Conservation (phyloP, 495 filamentous ascomycete species). For the Aspergillus bridgeri region DNA sequence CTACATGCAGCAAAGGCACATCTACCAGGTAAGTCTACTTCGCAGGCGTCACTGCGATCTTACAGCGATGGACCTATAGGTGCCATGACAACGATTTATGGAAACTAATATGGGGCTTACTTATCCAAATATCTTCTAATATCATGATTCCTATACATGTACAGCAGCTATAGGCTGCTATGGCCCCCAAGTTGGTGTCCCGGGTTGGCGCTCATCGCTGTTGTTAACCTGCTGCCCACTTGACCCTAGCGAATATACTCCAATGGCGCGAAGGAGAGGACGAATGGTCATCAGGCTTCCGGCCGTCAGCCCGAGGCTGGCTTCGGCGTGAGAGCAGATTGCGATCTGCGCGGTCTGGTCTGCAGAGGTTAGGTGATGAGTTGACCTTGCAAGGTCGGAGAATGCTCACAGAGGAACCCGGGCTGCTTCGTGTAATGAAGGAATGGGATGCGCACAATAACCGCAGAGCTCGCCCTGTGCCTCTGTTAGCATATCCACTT, state of each 20-base stretch:
- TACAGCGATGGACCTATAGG: too few species aligned
- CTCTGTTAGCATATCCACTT: not conserved
- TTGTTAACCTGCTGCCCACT: not conserved
- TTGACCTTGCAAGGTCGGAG: not conserved
- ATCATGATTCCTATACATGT: too few species aligned
- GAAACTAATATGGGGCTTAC: too few species aligned
- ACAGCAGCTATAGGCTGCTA: too few species aligned
- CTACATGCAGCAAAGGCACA: too few species aligned
- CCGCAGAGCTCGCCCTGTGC: slow-evolving; percentile 30
- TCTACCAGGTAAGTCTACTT: too few species aligned
- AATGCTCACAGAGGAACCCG: slow-evolving; percentile 30
- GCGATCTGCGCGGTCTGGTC: slow-evolving; percentile 34
- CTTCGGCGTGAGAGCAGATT: slow-evolving; percentile 42
- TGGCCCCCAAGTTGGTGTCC: too few species aligned
- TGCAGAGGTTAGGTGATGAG: slow-evolving; percentile 1
- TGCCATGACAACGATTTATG: too few species aligned
- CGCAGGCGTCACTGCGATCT: too few species aligned
- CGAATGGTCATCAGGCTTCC: slow-evolving; percentile 38
- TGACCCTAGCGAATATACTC: not conserved
- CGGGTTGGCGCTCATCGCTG: not conserved
- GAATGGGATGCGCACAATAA: slow-evolving; percentile 37
- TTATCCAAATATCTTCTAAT: too few species aligned
- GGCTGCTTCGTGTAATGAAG: slow-evolving; percentile 22
- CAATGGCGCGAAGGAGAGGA: slow-evolving; percentile 30
- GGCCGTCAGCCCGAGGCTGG: slow-evolving; percentile 37